Percentiles rank a stretch among this genome's conserved stretches.
Evolutionary conservation across 345 rosid species (phyloP).

Genomic region (Rhizophora apiculata): DNA sequence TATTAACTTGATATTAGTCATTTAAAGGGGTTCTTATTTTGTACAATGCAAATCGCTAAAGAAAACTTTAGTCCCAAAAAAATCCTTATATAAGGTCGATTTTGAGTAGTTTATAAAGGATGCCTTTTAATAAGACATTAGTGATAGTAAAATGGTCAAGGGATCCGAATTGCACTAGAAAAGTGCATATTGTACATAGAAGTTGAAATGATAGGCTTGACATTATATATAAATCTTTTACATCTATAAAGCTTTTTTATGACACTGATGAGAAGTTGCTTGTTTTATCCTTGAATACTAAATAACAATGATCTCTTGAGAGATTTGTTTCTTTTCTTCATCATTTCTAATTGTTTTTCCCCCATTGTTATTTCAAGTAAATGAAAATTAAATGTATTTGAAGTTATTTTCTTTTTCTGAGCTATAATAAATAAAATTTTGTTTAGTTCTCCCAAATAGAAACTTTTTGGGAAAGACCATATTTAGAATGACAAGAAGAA

Average conservation of each 20-base stretch:
- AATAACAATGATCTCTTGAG: slow-evolving; percentile 86
- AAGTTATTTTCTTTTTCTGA: background rate
- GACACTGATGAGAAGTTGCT: slow-evolving; percentile 82
- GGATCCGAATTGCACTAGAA: slow-evolving; percentile 86
- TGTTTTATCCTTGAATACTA: slow-evolving; percentile 86
- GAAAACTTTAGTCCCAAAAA: slow-evolving; percentile 61
- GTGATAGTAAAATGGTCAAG: slow-evolving; percentile 85
- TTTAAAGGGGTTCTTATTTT: slow-evolving; percentile 69
- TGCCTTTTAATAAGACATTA: slow-evolving; percentile 62
- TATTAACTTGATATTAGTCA: slow-evolving; percentile 78
- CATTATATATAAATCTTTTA: slow-evolving; percentile 80
- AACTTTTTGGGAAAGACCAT: slow-evolving; percentile 50
- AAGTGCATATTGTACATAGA: slow-evolving; percentile 86
- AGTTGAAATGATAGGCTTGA: slow-evolving; percentile 97
- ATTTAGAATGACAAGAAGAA: slow-evolving; percentile 76
- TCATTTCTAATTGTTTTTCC: background rate
- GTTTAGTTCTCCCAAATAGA: slow-evolving; percentile 29
- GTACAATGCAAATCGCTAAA: slow-evolving; percentile 77
- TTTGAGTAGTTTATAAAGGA: slow-evolving; percentile 87
- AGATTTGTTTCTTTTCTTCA: slow-evolving; percentile 41
- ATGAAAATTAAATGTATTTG: background rate
- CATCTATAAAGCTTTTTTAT: slow-evolving; percentile 83
- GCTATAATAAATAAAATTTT: background rate
- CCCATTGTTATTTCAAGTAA: background rate
- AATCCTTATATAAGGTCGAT: slow-evolving; percentile 85